Base-by-base conservation (phyloP, 2,329 filamentous ascomycete species). In the Xylariaceae sp. region DNA sequence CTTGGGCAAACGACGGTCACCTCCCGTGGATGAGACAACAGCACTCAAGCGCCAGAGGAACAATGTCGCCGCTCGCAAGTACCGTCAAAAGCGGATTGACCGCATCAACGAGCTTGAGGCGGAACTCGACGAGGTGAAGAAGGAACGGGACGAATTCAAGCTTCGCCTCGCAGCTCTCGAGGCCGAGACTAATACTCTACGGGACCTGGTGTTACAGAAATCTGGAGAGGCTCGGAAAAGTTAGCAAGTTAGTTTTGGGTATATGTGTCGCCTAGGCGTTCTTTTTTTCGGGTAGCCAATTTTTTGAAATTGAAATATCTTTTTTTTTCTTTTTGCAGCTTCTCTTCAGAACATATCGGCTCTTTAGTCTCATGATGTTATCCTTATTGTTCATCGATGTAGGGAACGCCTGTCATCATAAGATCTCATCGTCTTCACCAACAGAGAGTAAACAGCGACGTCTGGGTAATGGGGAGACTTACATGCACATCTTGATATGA, bases 61-160 rank as follows among this genome's bases (percentile, higher is more conserved):
- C 72, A 89, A 86, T 11, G 78, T 88, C 62, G 87, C 87, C n/a
- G 87, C 87, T 35, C 81, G 85, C 62, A 85, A 87, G 62, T 89
- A 88, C 70, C 83, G 87, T 30, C 86, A 89, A 71, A 88, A 87
- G 71, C 83, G 86, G 51, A 78, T 89, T 39, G 86, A 89, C 66
- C 83, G 85, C 62, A 82, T 88, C 71, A 74, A 74, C 30, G 81
- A 83, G 62, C 77, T 90, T 37, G 86, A 89, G 71, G 72, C 74
- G 7, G 80, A 82, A 17, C 74, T 90, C 48, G 80, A 79, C 51
- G 78, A 81, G 49, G 80, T 86, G 68, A 82, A 81, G 60, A 72
- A 78, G 52, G 87, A 89, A 68, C 75, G 85, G 15, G 86, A 90
- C 66, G 84, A 83, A 13, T 71, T 89, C 66, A 82, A 80, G 57